Evolutionary conservation across 306 rosid species (phyloP).

Genomic region (Fragaria vesca): DNA sequence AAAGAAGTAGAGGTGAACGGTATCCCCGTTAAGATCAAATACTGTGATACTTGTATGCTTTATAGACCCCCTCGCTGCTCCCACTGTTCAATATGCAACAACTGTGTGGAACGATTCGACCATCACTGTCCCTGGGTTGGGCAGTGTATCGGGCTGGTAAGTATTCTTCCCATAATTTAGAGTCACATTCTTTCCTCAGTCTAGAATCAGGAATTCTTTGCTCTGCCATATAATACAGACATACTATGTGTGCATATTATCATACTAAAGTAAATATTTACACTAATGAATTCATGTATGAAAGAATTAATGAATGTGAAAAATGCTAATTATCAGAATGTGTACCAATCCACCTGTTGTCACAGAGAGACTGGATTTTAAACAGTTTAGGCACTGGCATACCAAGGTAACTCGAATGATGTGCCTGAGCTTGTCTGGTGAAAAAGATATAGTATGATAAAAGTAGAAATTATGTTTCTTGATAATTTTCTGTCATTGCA

Average conservation of each 20-base stretch:
- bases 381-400: not conserved
- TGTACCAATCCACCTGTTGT: not conserved
- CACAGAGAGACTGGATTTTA: not conserved
- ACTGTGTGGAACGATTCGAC: slow-evolving; percentile 93
- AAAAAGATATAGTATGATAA: not conserved
- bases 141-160: slow-evolving; percentile 95
- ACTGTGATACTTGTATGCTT: slow-evolving; percentile 99
- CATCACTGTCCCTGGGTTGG: slow-evolving; percentile 99
- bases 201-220: slow-evolving; percentile 4
- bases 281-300: not conserved
- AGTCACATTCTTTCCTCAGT: not conserved
- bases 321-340: not conserved
- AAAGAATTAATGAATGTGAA: not conserved
- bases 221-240: not conserved
- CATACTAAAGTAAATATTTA: not conserved
- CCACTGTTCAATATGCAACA: slow-evolving; percentile 96
- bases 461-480: not conserved
- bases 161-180: slow-evolving; percentile 22
- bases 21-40: slow-evolving; percentile 64
- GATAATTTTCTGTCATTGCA: not conserved
- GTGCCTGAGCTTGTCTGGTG: slow-evolving; percentile 1
- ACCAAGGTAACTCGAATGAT: not conserved
- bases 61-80: slow-evolving; percentile 99
- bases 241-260: not conserved
- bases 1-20: slow-evolving; percentile 96